Base-by-base conservation (phyloP, 106 monocot genomes). In the Dendrobium huoshanense region DNA sequence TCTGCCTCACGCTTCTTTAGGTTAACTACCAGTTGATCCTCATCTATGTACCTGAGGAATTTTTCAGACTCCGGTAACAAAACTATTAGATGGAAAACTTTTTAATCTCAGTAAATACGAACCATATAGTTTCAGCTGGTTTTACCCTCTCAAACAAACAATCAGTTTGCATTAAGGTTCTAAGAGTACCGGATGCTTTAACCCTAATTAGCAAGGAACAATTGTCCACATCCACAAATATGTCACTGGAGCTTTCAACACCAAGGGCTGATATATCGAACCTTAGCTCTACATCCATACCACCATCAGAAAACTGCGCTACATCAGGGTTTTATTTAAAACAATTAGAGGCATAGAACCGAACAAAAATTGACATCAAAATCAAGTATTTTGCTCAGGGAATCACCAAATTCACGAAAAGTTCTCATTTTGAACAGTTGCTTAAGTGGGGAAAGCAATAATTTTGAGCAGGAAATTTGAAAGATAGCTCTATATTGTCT, bases 101-200 rank as follows among this genome's bases (percentile, higher is more conserved):
- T 51, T 51, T 51, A 20, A 41, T 43, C 43, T 74, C 19, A 43
- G 47, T 74, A 40, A 8, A 51, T 45, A 88, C 85, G 7, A 77
- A 97, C 97, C 97, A 97, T 89, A 94, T 94, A 22, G 94, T 94
- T 86, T 98, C 97, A 42, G 87, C 88, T 77, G 91, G 84, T 85
- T 94, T 98, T 78, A 94, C 87, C 81, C 80, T 92, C 24, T 87
- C 92, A 84, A 88, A 98, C 9, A 98, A 80, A 64, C 40, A 56
- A 83, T 73, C 80, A 4, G 80, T 64, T 54, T 94, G 86, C 84
- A 92, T 83, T 68, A 94, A 78, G 55, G 92, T 92, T 67, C 80
- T 59, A 24, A 92, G 78, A 77, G 86, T 85, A 10, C 84, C 89
- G 61, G 88, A 80, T 20, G 80, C 75, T 80, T 90, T 91, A 77